Evolutionary conservation across 2,329 filamentous ascomycete genomes (phyloP).

Genomic region (Cladosporium sp.): DNA sequence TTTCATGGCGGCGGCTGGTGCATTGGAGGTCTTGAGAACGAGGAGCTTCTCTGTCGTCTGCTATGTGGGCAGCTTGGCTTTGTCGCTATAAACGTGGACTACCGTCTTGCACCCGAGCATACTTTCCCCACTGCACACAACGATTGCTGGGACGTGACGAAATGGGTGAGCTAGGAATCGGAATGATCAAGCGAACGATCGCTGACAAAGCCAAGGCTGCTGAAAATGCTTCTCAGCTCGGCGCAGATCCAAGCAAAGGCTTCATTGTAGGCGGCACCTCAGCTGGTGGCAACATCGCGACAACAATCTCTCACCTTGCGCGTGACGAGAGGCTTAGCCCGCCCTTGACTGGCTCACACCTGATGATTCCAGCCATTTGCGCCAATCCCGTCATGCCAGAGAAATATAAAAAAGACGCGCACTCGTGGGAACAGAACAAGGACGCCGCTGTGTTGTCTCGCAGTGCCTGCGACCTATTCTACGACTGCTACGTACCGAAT

Average conservation of each 20-base stretch:
- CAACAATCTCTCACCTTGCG: slow-evolving; percentile 42
- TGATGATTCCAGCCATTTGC: slow-evolving; percentile 45
- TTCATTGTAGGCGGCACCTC: slow-evolving; percentile 51
- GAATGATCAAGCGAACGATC: neutral
- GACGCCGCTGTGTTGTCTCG: slow-evolving; percentile 28
- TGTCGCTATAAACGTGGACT: slow-evolving; percentile 48
- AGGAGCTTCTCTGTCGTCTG: slow-evolving; percentile 40
- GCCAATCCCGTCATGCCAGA: slow-evolving; percentile 37
- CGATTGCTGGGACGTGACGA: slow-evolving; percentile 45
- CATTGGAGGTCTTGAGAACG: slow-evolving; percentile 41
- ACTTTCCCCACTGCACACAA: slow-evolving; percentile 47
- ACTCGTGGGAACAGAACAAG: slow-evolving; percentile 42
- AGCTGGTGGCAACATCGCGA: slow-evolving; percentile 50
- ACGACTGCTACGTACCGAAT: slow-evolving; percentile 6
- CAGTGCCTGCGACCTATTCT: slow-evolving; percentile 21
- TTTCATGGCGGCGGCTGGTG: slow-evolving; percentile 45
- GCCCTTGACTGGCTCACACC: slow-evolving; percentile 43
- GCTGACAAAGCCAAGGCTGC: slow-evolving; percentile 20
- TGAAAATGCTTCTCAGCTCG: slow-evolving; percentile 20
- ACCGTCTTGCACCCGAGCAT: slow-evolving; percentile 50
- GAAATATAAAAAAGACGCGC: slow-evolving; percentile 33
- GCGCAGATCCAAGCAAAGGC: slow-evolving; percentile 41
- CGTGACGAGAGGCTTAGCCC: slow-evolving; percentile 39
- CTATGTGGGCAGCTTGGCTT: slow-evolving; percentile 35
- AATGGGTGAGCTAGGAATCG: slow-evolving; percentile 35